Percentiles rank a stretch among this genome's conserved stretches.
These are phyloP conservation scores for Backusella liffmaniae DNA, from an alignment of 192 early-diverging fungal genomes.

Conservation along the genomic window DNA sequence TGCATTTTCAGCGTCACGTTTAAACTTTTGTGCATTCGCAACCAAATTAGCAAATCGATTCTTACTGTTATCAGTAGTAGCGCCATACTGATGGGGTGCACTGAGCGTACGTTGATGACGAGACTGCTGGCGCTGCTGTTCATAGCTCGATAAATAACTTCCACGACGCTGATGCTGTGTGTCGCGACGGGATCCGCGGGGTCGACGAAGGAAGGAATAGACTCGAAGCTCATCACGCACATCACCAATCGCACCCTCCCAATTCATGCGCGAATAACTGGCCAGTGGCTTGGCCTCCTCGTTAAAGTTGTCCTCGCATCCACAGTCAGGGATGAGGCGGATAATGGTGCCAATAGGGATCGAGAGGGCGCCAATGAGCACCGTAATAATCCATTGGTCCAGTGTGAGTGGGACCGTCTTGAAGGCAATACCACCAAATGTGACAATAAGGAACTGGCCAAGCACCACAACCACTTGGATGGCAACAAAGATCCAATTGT, in stretches of 20 bases:
- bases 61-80: not conserved
- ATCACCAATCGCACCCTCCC: constrained; percentile 38
- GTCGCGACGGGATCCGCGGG: not conserved
- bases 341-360: constrained; percentile 79
- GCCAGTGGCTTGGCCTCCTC: constrained; percentile 39
- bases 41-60: constrained; percentile 28
- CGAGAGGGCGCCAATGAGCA: constrained; percentile 76
- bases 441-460: constrained; percentile 82
- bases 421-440: constrained; percentile 88
- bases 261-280: constrained; percentile 34
- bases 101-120: not conserved
- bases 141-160: not conserved
- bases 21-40: constrained; percentile 13
- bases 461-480: constrained; percentile 72
- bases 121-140: not conserved
- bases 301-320: constrained; percentile 36
- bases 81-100: not conserved
- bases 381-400: constrained; percentile 74
- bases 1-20: constrained; percentile 17
- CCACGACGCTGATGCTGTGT: not conserved
- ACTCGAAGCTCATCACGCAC: constrained; percentile 30
- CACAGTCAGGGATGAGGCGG: constrained; percentile 73
- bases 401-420: constrained; percentile 66
- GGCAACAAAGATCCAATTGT: constrained; percentile 77
- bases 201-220: constrained; percentile 19